These are phyloP conservation scores for Backusella parvicylindrica DNA, from an alignment of 192 early-diverging fungal species.

Conservation along the genomic window DNA sequence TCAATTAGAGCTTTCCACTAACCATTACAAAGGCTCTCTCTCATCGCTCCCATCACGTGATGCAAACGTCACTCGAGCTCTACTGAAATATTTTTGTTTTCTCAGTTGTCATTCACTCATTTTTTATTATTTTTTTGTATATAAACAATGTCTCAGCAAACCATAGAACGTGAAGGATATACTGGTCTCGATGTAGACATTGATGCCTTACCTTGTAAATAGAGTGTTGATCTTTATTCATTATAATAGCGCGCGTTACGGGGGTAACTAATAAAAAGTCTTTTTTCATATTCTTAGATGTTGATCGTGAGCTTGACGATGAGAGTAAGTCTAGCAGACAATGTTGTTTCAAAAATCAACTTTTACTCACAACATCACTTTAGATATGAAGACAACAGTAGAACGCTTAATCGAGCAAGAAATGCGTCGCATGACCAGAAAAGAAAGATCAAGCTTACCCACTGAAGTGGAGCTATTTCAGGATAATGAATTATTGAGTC, in stretches of 20 bases:
- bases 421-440: conserved; percentile 47
- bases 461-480: conserved; percentile 45
- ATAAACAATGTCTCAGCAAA: not conserved
- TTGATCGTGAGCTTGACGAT: conserved; percentile 49
- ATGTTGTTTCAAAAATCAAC: not conserved
- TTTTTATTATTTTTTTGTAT: not conserved
- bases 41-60: not conserved
- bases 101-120: not conserved
- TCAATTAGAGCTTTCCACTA: too few relatives aligned
- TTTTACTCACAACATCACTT: not conserved
- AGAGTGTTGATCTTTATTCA: not conserved
- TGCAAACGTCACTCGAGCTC: not conserved
- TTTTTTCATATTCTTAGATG: conserved; percentile 33
- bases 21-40: too few relatives aligned
- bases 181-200: conserved; percentile 24
- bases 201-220: conserved; percentile 49
- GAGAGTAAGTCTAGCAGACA: conserved; percentile 28
- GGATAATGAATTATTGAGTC: conserved; percentile 32
- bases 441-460: conserved; percentile 35
- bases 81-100: not conserved
- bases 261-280: not conserved
- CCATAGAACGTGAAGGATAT: not conserved
- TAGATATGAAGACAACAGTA: conserved; percentile 46
- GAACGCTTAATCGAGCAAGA: conserved; percentile 54
- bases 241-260: too few relatives aligned